A percentile compares a stretch with the other conserved stretches of the same genome.
phyloP scores from a whole-genome alignment of 208 protist species.

The Wallacemonas sp. region DNA sequence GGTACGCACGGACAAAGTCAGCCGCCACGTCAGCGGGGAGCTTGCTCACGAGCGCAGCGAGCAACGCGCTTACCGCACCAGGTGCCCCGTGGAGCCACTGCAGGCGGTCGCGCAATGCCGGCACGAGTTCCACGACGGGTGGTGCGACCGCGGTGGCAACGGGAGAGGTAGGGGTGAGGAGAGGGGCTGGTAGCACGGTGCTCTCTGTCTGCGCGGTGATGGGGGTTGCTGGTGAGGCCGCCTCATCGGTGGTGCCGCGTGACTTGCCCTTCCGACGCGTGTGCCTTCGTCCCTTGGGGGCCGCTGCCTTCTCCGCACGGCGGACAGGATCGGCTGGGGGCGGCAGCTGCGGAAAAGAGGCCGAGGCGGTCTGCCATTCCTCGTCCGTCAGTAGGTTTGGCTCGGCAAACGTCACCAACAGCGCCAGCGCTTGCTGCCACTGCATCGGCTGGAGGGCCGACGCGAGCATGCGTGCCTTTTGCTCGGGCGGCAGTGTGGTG shows the following conservation, averaged over 20 bases:
- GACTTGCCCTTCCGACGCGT: too few relatives aligned
- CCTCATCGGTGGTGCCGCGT: too few relatives aligned
- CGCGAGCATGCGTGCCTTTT: conserved; percentile 49
- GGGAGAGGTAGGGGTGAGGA: too few relatives aligned
- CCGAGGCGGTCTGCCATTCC: conserved; percentile 27
- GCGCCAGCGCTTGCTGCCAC: conserved; percentile 41
- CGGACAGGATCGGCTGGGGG: background rate
- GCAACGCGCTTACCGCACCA: conserved; percentile 42
- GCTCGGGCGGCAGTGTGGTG: conserved; percentile 47
- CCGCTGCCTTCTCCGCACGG: background rate
- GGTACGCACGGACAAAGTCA: conserved; percentile 30
- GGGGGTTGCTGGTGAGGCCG: too few relatives aligned
- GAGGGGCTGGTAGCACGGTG: too few relatives aligned
- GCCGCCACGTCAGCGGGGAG: conserved; percentile 46
- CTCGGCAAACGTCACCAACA: conserved; percentile 56
- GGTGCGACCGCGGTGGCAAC: too few relatives aligned
- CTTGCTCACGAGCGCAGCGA: conserved; percentile 63
- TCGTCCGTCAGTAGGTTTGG: conserved; percentile 28
- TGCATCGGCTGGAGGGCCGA: conserved; percentile 37
- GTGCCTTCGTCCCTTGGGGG: background rate
- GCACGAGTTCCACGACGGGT: background rate
- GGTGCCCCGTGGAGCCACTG: conserved; percentile 35
- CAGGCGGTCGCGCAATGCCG: conserved; percentile 21
- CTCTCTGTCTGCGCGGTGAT: too few relatives aligned
- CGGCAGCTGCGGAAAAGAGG: background rate